phyloP scores from a whole-genome alignment of 768 basidiomycete genomes.

The Tephrocybe sp. region DNA sequence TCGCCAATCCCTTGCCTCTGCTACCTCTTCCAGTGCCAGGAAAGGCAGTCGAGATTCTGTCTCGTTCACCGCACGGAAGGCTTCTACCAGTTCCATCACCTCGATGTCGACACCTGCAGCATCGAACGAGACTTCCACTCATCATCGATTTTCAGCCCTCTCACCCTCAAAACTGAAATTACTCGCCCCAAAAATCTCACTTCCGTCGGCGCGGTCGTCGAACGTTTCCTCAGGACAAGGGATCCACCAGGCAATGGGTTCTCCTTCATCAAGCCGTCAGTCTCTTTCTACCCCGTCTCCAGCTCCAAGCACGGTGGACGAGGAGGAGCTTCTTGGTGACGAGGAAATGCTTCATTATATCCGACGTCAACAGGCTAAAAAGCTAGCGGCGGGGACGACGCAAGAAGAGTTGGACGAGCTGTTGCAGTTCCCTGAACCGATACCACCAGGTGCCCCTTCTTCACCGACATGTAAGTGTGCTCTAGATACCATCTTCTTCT shows the following conservation, averaged over 20 bases:
- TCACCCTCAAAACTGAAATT: slow-evolving; percentile 86
- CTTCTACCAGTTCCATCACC: slow-evolving; percentile 79
- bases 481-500: neutral
- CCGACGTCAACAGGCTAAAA: slow-evolving; percentile 85
- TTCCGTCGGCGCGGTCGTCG: slow-evolving; percentile 56
- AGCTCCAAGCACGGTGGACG: slow-evolving; percentile 71
- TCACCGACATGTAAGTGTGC: slow-evolving; percentile 66
- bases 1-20: slow-evolving; percentile 58
- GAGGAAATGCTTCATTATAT: slow-evolving; percentile 98
- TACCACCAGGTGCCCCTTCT: slow-evolving; percentile 62
- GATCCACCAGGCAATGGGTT: slow-evolving; percentile 49
- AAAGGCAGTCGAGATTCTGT: slow-evolving; percentile 79
- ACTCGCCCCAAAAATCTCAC: slow-evolving; percentile 73
- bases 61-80: slow-evolving; percentile 77
- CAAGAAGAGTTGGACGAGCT: slow-evolving; percentile 88
- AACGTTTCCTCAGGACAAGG: slow-evolving; percentile 45
- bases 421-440: slow-evolving; percentile 91
- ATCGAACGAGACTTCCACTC: slow-evolving; percentile 39
- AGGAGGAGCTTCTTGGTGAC: slow-evolving; percentile 87
- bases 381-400: slow-evolving; percentile 76
- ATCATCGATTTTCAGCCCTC: slow-evolving; percentile 72
- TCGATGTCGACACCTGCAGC: slow-evolving; percentile 58
- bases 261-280: slow-evolving; percentile 72
- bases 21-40: slow-evolving; percentile 48
- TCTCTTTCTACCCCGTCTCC: slow-evolving; percentile 87